Conservation (phyloP, 148 eudicot genomes). For the Rhododendron kiyosumense region DNA sequence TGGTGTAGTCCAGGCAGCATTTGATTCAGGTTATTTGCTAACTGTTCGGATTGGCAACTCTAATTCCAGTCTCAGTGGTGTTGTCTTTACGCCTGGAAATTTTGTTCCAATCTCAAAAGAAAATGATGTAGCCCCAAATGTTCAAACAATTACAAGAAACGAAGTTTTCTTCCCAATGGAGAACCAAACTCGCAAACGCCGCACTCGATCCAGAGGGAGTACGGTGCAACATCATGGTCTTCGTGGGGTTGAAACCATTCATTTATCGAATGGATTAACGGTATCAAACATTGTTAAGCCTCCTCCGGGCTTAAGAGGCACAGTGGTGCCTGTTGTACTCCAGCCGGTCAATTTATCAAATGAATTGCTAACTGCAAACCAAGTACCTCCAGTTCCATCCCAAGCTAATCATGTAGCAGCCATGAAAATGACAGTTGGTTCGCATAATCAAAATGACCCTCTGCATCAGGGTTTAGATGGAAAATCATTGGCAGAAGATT, state of each 20-base stretch:
- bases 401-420: slow-evolving; percentile 11
- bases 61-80: slow-evolving; percentile 38
- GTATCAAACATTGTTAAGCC: slow-evolving; percentile 36
- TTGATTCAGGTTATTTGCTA: slow-evolving; percentile 50
- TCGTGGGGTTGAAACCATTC: slow-evolving; percentile 2
- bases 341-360: slow-evolving; percentile 51
- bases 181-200: slow-evolving; percentile 19
- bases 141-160: slow-evolving; percentile 47
- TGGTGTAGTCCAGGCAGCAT: slow-evolving; percentile 42
- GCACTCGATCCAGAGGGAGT: slow-evolving; percentile 27
- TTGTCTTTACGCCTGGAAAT: slow-evolving; percentile 59
- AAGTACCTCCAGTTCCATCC: slow-evolving; percentile 32
- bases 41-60: slow-evolving; percentile 60
- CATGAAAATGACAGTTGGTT: slow-evolving; percentile 7
- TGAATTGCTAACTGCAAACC: slow-evolving; percentile 35
- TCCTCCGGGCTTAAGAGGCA: slow-evolving; percentile 53
- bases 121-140: slow-evolving; percentile 53
- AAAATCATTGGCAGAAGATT: slow-evolving; percentile 20
- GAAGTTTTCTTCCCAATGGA: slow-evolving; percentile 37
- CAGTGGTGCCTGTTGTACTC: slow-evolving; percentile 64
- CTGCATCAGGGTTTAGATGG: slow-evolving; percentile 10
- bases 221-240: slow-evolving; percentile 14
- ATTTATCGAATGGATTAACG: slow-evolving; percentile 27
- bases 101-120: slow-evolving; percentile 47
- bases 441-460: slow-evolving; percentile 29